A percentile compares a stretch with the other conserved stretches of the same genome.
Evolutionary conservation across 2,329 filamentous ascomycete genomes (phyloP).

Genomic region (Cytospora chrysosperma): DNA sequence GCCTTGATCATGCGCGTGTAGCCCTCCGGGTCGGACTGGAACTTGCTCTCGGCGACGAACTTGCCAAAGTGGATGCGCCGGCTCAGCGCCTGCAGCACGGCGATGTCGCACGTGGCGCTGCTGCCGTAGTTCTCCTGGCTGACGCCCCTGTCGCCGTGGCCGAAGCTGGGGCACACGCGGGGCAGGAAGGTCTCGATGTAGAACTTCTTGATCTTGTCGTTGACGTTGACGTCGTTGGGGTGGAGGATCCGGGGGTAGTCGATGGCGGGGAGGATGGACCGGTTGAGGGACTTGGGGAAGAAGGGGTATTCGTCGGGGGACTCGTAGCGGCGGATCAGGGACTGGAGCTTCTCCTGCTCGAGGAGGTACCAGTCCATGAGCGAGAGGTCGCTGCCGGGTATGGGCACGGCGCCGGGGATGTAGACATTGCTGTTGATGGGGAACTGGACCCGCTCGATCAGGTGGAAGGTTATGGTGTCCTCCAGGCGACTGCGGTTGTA

Average conservation of each 20-base stretch:
- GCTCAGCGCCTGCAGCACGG: slow-evolving; percentile 84
- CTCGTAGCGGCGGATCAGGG: slow-evolving; percentile 89
- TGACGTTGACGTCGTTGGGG: slow-evolving; percentile 86
- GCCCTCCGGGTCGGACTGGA: slow-evolving; percentile 74
- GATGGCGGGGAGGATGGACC: slow-evolving; percentile 82
- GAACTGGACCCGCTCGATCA: slow-evolving; percentile 98
- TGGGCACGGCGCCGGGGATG: slow-evolving; percentile 70
- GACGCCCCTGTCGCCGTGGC: slow-evolving; percentile 77
- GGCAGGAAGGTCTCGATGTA: slow-evolving; percentile 85
- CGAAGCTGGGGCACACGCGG: slow-evolving; percentile 74
- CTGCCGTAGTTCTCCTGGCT: slow-evolving; percentile 94
- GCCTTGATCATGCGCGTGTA: slow-evolving; percentile 83
- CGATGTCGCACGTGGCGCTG: slow-evolving; percentile 85
- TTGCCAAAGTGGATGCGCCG: slow-evolving; percentile 96
- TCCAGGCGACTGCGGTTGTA: slow-evolving; percentile 72
- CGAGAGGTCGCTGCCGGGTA: slow-evolving; percentile 71
- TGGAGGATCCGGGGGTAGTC: slow-evolving; percentile 87
- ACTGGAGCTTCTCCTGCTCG: slow-evolving; percentile 89
- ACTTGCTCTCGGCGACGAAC: slow-evolving; percentile 97
- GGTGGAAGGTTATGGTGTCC: slow-evolving; percentile 94
- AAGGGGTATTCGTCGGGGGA: slow-evolving; percentile 97
- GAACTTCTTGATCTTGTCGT: slow-evolving; percentile 78
- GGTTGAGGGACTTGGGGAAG: slow-evolving; percentile 78
- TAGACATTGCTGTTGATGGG: slow-evolving; percentile 90
- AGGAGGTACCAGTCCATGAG: slow-evolving; percentile 93